A percentile compares a stretch with the other conserved stretches of the same genome.
Conservation (phyloP, 116 monocot species). For the Dioscorea cayenensis region DNA sequence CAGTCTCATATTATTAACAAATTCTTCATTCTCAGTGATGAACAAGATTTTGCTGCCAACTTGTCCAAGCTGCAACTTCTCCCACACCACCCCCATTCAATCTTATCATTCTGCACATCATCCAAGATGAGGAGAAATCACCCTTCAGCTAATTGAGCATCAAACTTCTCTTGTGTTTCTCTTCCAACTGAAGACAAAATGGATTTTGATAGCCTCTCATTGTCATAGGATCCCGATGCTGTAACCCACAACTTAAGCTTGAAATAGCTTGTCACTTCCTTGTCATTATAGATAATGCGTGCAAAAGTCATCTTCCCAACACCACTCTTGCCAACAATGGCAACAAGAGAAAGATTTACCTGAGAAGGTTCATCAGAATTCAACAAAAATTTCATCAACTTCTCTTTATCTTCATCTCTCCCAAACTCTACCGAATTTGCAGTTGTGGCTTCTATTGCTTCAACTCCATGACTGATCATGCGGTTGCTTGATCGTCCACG, state of each 20-base stretch:
- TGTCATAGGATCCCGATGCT: not conserved
- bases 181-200: not conserved
- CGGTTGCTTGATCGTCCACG: not conserved
- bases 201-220: not conserved
- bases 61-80: not conserved
- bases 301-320: slow-evolving; percentile 6
- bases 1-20: not conserved
- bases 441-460: not conserved
- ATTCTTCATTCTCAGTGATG: not conserved
- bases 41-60: not conserved
- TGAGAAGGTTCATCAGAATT: not conserved
- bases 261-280: not conserved
- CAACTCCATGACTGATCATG: not conserved
- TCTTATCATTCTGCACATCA: not conserved
- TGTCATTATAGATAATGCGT: not conserved
- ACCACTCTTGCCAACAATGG: not conserved
- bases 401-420: not conserved
- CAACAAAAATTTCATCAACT: not conserved
- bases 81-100: not conserved
- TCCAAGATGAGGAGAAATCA: slow-evolving; percentile 1
- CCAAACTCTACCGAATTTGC: not conserved
- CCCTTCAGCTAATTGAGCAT: not conserved
- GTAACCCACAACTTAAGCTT: not conserved
- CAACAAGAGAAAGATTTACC: not conserved
- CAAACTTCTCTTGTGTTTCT: no score